A percentile compares a stretch with the other conserved stretches of the same genome.
Conservation (phyloP, 768 basidiomycete species). For the Boletus speciosus region DNA sequence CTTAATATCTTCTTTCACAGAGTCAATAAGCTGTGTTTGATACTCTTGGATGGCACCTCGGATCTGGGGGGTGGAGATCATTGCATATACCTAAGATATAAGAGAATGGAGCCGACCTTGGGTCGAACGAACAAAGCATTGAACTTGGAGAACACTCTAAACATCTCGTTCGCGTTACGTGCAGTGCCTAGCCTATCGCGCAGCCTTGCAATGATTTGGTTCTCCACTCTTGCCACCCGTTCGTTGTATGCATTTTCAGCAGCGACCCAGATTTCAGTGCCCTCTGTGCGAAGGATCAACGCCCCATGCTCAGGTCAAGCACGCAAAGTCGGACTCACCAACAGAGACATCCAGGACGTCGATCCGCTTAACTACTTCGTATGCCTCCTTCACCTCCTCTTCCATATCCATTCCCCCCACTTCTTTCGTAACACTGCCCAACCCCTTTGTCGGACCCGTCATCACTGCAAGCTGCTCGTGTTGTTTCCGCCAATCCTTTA, state of each 20-base stretch:
- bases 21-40: constrained; percentile 97
- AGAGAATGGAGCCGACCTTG: constrained; percentile 53
- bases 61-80: constrained; percentile 48
- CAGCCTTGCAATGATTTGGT: constrained; percentile 93
- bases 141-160: constrained; percentile 97
- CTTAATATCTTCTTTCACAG: constrained; percentile 98
- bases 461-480: constrained; percentile 97
- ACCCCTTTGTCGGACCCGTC: constrained; percentile 91
- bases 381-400: constrained; percentile 93
- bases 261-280: constrained; percentile 96
- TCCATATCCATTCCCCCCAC: constrained; percentile 96
- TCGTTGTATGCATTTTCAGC: constrained; percentile 98
- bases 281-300: constrained; percentile 53
- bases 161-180: constrained; percentile 98
- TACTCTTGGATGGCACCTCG: constrained; percentile 99
- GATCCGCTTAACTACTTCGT: constrained; percentile 95
- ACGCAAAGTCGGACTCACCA: constrained; percentile 47
- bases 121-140: constrained; percentile 95
- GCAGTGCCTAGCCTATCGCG: constrained; percentile 92
- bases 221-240: constrained; percentile 94
- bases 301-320: not conserved
- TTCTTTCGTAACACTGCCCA: constrained; percentile 69
- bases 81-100: not conserved
- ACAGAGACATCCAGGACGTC: constrained; percentile 93
- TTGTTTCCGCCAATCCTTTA: constrained; percentile 92